phyloP scores from a whole-genome alignment of 164 flowering plant species.

The Nelumbo lutea region DNA sequence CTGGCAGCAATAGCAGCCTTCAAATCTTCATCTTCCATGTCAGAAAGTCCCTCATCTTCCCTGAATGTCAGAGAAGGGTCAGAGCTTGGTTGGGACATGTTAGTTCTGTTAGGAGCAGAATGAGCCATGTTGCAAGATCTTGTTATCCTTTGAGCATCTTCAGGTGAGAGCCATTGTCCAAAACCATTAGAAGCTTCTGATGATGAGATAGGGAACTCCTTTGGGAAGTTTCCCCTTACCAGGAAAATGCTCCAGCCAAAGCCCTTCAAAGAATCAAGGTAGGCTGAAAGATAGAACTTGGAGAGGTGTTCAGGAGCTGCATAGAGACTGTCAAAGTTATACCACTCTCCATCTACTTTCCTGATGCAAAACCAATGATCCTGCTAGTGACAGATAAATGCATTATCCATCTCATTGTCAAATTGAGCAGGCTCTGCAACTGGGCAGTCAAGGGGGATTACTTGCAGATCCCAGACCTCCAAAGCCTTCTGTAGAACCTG shows the following conservation, averaged over 20 bases:
- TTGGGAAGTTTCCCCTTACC: slow-evolving; percentile 87
- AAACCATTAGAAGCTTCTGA: slow-evolving; percentile 73
- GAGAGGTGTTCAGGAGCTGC: slow-evolving; percentile 95
- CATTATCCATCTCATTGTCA: slow-evolving; percentile 83
- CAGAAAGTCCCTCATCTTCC: slow-evolving; percentile 35
- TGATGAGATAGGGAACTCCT: slow-evolving; percentile 70
- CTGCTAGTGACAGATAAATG: slow-evolving; percentile 88
- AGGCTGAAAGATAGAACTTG: slow-evolving; percentile 92
- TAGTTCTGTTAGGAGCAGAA: slow-evolving; percentile 16
- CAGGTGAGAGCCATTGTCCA: slow-evolving; percentile 93
- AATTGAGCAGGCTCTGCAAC: slow-evolving; percentile 82
- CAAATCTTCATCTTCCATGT: slow-evolving; percentile 70
- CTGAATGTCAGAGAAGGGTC: slow-evolving; percentile 20
- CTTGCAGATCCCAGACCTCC: slow-evolving; percentile 95
- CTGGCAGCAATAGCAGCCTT: slow-evolving; percentile 92
- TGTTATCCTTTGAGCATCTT: slow-evolving; percentile 79
- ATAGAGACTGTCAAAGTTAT: slow-evolving; percentile 85
- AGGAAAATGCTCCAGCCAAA: slow-evolving; percentile 94
- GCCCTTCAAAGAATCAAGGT: slow-evolving; percentile 71
- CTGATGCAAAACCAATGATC: slow-evolving; percentile 96
- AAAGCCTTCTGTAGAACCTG: slow-evolving; percentile 91
- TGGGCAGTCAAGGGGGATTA: slow-evolving; percentile 76
- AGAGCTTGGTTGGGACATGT: slow-evolving; percentile 14
- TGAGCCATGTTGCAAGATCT: slow-evolving; percentile 51
- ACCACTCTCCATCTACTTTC: slow-evolving; percentile 96